phyloP scores from a whole-genome alignment of 768 basidiomycete species.

The Lentinus brumalis region DNA sequence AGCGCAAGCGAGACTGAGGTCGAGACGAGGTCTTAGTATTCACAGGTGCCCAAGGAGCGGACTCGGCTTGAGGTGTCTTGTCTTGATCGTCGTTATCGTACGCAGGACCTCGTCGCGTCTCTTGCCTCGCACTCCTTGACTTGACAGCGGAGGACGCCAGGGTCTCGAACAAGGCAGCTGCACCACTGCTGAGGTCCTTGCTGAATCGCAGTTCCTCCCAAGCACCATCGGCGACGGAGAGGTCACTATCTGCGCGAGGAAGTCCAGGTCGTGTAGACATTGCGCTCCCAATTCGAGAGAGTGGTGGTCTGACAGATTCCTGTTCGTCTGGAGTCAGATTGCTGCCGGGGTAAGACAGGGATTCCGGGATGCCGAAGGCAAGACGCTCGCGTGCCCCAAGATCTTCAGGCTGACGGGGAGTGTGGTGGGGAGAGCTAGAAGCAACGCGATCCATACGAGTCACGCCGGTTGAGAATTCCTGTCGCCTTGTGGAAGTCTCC shows the following conservation, averaged over 20 bases:
- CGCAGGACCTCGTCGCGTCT: not conserved
- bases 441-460: not conserved
- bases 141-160: conserved; percentile 29
- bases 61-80: conserved; percentile 4
- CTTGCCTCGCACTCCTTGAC: not conserved
- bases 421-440: not conserved
- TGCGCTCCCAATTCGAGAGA: conserved; percentile 2
- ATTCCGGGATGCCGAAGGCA: conserved; percentile 31
- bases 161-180: conserved; percentile 48
- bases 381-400: conserved; percentile 26
- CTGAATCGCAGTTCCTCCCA: conserved; percentile 26
- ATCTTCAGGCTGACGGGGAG: not conserved
- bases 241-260: conserved; percentile 48
- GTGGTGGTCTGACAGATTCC: conserved; percentile 2
- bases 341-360: conserved; percentile 27
- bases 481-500: too few species aligned
- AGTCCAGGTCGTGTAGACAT: not conserved
- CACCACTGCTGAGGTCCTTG: conserved; percentile 45
- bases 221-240: conserved; percentile 39
- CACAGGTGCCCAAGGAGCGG: not conserved
- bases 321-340: conserved; percentile 14
- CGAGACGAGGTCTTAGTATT: not conserved
- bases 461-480: not conserved
- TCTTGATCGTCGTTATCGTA: not conserved
- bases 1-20: not conserved